Percentiles rank a stretch among this genome's conserved stretches.
Conservation (phyloP, 2,329 filamentous ascomycete genomes). For the Colletotrichum coccodes region DNA sequence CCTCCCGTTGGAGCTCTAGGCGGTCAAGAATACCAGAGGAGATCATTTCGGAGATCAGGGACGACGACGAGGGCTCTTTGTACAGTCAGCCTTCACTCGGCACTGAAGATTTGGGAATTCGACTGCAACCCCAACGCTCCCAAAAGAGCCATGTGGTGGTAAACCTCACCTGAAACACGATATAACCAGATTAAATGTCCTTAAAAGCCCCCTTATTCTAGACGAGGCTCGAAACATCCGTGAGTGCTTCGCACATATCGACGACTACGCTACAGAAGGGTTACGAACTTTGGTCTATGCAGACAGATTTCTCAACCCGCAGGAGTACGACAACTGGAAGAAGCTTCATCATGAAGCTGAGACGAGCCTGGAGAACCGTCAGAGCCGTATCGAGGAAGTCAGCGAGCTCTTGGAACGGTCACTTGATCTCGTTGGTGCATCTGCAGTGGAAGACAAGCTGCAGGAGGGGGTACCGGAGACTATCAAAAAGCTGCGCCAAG, state of each 20-base stretch:
- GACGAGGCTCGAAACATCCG: constrained; percentile 75
- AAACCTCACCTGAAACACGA: too few relatives aligned
- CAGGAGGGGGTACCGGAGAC: constrained; percentile 88
- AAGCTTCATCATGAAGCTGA: constrained; percentile 79
- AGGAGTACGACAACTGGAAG: constrained; percentile 81
- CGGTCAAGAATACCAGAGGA: constrained; percentile 63
- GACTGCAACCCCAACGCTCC: constrained; percentile 37
- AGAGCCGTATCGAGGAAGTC: constrained; percentile 79
- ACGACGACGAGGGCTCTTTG: constrained; percentile 53
- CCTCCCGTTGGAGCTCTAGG: constrained; percentile 62
- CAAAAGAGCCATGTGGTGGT: neutral
- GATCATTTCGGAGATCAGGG: constrained; percentile 62
- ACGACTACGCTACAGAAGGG: constrained; percentile 88
- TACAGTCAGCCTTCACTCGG: constrained; percentile 47
- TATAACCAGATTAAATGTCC: too few relatives aligned
- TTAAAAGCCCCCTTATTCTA: constrained; percentile 56
- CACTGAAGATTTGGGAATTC: constrained; percentile 57
- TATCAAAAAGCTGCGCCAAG: constrained; percentile 83
- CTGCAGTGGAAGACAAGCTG: constrained; percentile 89
- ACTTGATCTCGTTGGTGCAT: constrained; percentile 83
- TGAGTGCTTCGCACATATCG: constrained; percentile 85
- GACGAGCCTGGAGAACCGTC: constrained; percentile 80
- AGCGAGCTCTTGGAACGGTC: constrained; percentile 82
- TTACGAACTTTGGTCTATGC: constrained; percentile 84
- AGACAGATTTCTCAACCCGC: constrained; percentile 77